These are phyloP conservation scores for Hamigera avellanea DNA, from an alignment of 495 filamentous ascomycete genomes.

Conservation along the genomic window DNA sequence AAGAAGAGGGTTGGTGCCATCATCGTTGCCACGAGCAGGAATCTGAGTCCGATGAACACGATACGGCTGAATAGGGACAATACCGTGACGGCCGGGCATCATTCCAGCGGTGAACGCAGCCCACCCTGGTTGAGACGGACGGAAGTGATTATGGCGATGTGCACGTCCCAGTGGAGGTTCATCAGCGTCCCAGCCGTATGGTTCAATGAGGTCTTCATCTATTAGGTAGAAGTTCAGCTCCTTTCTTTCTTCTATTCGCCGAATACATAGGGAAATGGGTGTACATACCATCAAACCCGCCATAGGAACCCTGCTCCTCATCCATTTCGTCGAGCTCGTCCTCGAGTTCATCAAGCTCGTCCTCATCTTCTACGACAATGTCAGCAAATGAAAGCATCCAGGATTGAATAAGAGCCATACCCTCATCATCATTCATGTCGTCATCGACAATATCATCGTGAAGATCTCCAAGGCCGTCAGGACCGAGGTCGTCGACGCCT, in stretches of 20 bases:
- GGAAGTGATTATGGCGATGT: slow-evolving; percentile 38
- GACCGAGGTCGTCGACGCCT: slow-evolving; percentile 25
- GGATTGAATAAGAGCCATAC: slow-evolving; percentile 35
- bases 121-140: slow-evolving; percentile 29
- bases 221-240: slow-evolving; percentile 3
- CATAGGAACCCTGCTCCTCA: slow-evolving; percentile 33
- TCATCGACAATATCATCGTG: slow-evolving; percentile 52
- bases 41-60: slow-evolving; percentile 41
- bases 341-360: slow-evolving; percentile 41
- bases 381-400: slow-evolving; percentile 2
- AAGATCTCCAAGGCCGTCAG: slow-evolving; percentile 25
- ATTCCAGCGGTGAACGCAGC: slow-evolving; percentile 29
- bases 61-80: slow-evolving; percentile 38
- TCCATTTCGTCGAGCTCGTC: slow-evolving; percentile 40
- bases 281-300: slow-evolving; percentile 30
- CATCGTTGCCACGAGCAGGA: slow-evolving; percentile 47
- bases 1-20: slow-evolving; percentile 73
- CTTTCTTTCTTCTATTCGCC: neutral
- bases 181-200: slow-evolving; percentile 46
- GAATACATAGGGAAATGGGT: too few species aligned
- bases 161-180: slow-evolving; percentile 30
- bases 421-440: slow-evolving; percentile 56
- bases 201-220: slow-evolving; percentile 42
- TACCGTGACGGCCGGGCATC: slow-evolving; percentile 30
- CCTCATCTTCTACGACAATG: slow-evolving; percentile 25